Evolutionary conservation across 495 filamentous ascomycete genomes (phyloP), one percentile per base, ranked within the genome.

Genomic region (Talaromyces ruber): DNA sequence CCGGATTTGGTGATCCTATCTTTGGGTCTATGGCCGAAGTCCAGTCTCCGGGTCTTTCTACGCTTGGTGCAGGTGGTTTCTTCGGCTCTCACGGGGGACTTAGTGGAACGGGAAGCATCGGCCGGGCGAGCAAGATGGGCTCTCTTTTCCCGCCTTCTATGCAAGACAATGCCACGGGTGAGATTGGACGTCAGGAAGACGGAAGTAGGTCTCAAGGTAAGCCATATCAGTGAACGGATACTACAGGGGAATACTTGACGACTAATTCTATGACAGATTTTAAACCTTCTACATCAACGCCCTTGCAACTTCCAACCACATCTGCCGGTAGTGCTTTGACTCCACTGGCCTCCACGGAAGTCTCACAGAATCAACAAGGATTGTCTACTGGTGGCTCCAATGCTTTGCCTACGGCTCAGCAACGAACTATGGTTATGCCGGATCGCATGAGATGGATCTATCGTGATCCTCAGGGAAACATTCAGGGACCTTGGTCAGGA

Each of bases 391-490:
- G 70, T 34, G 76, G 70, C 51, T 64, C 72, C 25, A 76, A 69
- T 39, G 71, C 78, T 6, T 81, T 89, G 3, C 85, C 88, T 26
- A 71, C 88, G 14, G 77, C 86, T 50, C 90, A 95, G 65, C 89
- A 92, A 62, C 84, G 88, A 9, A 88, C 86, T 22, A 96, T 98
- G 90, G 93, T 98, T n/a, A 98, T 98, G 94, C 94, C 94, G 18
- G 94, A 98, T 72, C 83, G 96, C 21, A 98, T 98, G 89, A 84
- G 93, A 65, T 98, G 94, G 94, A 93, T 96, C 29, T 98, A 98
- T 68, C 86, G 93, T 30, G 94, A 98, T 72, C 94, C 95, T 4
- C 88, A 93, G 71, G 92, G 93, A 45, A 86, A 88, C 52, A 87
- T 89, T 34, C 94, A 98, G 73, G 94, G 94, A 1, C 94, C 94